Evolutionary conservation across 164 flowering plant genomes (phyloP), one percentile per base, ranked within the genome.

Genomic region (Brasenia schreberi): DNA sequence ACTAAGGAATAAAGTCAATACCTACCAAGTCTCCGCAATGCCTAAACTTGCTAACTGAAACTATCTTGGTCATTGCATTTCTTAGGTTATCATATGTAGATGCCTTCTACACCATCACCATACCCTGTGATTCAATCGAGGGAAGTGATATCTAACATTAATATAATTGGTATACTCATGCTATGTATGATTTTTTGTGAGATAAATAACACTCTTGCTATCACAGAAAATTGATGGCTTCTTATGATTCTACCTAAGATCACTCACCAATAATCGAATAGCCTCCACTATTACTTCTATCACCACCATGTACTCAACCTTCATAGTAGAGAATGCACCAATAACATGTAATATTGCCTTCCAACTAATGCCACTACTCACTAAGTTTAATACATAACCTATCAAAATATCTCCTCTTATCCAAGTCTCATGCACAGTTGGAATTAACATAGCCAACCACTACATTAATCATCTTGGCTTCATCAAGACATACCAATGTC

Each of bases 361-460:
- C 70, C 70, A 62, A 68, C 70, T 18, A 11, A 62, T 43, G 2
- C 43, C 27, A 17, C 70, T 11, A 43, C 68, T 39, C 14, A 5
- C 58, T 5, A 62, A 17, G 5, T 53, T 18, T 9, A 67, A 67
- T 4, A 19, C 6, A 19, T 62, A 68, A 9, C 42, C 11, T 18
- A 42, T 61, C 10, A 27, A 33, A 4, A 42, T 33, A 62, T 7
- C 59, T 60, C n/a, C 33, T 60, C n/a, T 45, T 61, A 19, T 61
- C 70, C 27, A 68, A 2, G 14, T 68, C 56, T 5, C 60, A 18
- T 18, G 12, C 65, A 45, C 44, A 68, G 10, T 62, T 4, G 18
- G 65, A 61, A 61, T 68, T 44, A 0, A 61, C 64, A 62, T 42
- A 68, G 3, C 59, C 18, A 43, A 62, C 11, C 1, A 33, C 39